phyloP scores from a whole-genome alignment of 257 asterid species.

The Ballota nigra region DNA sequence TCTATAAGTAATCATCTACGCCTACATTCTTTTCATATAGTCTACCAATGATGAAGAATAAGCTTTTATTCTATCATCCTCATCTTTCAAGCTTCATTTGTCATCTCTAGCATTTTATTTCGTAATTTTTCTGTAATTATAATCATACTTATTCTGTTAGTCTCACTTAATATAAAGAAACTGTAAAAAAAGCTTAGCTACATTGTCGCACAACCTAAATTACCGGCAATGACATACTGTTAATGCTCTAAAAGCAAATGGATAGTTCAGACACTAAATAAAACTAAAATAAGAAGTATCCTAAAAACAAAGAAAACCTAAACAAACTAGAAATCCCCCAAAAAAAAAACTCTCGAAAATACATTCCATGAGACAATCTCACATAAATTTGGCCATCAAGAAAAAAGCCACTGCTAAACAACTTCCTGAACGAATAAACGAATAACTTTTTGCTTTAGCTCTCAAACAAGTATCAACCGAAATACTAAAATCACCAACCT shows the following conservation, averaged over 20 bases:
- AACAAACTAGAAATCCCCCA: neutral
- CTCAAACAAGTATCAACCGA: conserved; percentile 11
- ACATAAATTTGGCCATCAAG: neutral
- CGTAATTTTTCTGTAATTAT: neutral
- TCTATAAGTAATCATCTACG: neutral
- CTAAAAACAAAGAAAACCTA: neutral
- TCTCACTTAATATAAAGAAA: neutral
- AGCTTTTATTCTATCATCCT: conserved; percentile 1
- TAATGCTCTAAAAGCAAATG: neutral
- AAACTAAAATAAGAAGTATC: neutral
- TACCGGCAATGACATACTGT: neutral
- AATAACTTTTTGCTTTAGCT: neutral
- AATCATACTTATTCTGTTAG: neutral
- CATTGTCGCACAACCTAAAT: neutral
- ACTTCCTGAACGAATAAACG: neutral
- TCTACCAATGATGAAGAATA: neutral
- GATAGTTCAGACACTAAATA: neutral
- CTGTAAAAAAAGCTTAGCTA: conserved; percentile 8
- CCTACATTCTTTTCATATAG: neutral
- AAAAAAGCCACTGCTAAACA: conserved; percentile 3
- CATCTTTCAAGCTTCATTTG: neutral
- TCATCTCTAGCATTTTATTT: neutral
- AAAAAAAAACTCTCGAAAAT: too few species aligned
- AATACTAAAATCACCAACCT: conserved; percentile 46
- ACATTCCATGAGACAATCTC: neutral